Base-by-base conservation (phyloP, 2,329 filamentous ascomycete genomes). In the Cladorrhinum sp. region DNA sequence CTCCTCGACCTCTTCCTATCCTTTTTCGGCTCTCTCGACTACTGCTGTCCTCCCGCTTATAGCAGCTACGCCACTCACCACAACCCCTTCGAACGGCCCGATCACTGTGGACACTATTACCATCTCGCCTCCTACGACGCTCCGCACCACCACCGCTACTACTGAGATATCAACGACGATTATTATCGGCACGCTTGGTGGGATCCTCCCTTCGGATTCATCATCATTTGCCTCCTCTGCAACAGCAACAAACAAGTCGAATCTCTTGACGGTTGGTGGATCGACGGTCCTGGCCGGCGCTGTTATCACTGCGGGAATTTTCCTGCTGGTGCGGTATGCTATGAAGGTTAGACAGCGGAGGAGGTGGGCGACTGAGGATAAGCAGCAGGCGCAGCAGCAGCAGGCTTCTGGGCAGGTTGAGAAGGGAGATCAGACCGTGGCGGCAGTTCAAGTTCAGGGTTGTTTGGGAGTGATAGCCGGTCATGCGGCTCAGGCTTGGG, bases 211-310 rank as follows among this genome's bases (percentile, higher is more conserved):
- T 6, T 55, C 53, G 21, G 26, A 46, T n/a, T 23, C 54, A 28
- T 14, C 39, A 48, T 20, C 54, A 28, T 28, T 28, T 46, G 42
- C 2, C n/a, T 18, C 18, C 10, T 49, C 33, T 36, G 4, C 33
- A 16, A 36, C 14, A 36, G 12, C 33, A 16, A 9, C 33, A 36
- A 16, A 49, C n/a, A 4, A 28, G 6, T 28, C 39, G 16, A 48
- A 57, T 21, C 36, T 57, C 6, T 23, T 57, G 21, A 57, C 42
- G 16, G 42, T 57, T 16, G 54, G 54, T 10, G 54, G 54, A 9
- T 48, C 36, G 21, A 46, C 54, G 6, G 54, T 57, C 23, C 24
- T 57, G 21, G 54, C 33, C 7, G 54, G 54, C 1, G 54, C 33
- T 1, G 21, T 49, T 16, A 49, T 46, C 1, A 26, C 42, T 8